Conservation (phyloP, 192 early-diverging fungal species). For the Podochytrium sp. region DNA sequence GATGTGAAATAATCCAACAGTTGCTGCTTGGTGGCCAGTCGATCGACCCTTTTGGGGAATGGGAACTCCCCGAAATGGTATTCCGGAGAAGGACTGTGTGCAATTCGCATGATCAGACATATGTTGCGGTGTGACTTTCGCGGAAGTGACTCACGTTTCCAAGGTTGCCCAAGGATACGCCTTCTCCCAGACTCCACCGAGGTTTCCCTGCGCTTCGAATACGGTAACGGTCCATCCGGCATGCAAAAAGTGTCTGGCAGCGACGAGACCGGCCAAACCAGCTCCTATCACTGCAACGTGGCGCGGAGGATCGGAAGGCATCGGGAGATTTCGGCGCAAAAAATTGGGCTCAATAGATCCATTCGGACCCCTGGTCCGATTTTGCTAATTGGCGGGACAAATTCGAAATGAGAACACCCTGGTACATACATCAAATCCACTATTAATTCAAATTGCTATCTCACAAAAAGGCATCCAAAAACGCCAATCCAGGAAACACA, state of each 20-base stretch:
- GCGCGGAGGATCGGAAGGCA: too few species aligned
- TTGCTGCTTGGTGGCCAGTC: conserved; percentile 3
- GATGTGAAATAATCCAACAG: neutral
- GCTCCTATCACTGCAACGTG: conserved; percentile 15
- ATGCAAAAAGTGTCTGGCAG: neutral
- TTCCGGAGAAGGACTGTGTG: neutral
- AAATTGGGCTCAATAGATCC: too few species aligned
- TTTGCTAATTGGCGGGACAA: too few species aligned
- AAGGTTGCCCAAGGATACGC: neutral
- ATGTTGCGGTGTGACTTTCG: neutral
- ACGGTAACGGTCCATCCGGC: conserved; percentile 9
- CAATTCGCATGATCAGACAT: neutral
- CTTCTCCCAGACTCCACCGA: neutral
- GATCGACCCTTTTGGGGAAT: neutral
- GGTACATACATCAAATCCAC: too few species aligned
- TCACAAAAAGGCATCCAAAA: too few species aligned
- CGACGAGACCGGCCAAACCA: conserved; percentile 14
- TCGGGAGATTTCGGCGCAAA: too few species aligned
- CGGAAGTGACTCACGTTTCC: neutral
- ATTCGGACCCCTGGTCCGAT: too few species aligned
- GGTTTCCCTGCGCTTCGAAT: neutral
- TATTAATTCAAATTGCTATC: too few species aligned
- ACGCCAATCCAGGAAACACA: too few species aligned
- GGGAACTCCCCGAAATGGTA: conserved; percentile 19
- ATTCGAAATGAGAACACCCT: neutral